Evolutionary conservation across 1,284 basidiomycete genomes (phyloP), one percentile per base, ranked within the genome.

Genomic region (Naganishia albida): DNA sequence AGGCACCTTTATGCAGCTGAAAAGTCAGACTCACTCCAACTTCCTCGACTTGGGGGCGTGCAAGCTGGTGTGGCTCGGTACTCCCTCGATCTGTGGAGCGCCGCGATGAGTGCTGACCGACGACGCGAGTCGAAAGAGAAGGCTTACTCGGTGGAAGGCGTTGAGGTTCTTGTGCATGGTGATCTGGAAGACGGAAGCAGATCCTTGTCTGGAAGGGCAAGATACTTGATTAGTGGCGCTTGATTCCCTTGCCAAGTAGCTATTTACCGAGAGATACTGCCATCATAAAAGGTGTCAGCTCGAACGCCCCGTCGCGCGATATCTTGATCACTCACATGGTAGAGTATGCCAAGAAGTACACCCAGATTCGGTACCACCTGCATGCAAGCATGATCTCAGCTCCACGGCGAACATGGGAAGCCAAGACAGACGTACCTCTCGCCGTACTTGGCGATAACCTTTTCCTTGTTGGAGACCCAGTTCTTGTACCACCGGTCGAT

Each of bases 131-230:
- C 38, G 10, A 23, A 25, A 7, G 10, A n/a, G 13, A 40, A 15
- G 25, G 64, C 71, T 44, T 65, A 82, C 86, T 63, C 94, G 88
- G 77, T 92, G 91, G 82, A 88, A 94, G 2, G 89, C 93, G 77
- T 98, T 98, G 70, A 98, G 80, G 84, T 97, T 97, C 83, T 99
- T 97, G 84, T 97, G 93, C 70, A 94, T 81, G 2, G 93, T 96
- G 74, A 99, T 87, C 82, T 97, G 93, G 88, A 94, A 96, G 50
- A 95, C 88, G 0, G 91, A 90, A 10, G 88, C 86, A 26, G 87
- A 83, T 40, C 93, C 93, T 82, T 96, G 90, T 51, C 91, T 87
- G 66, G 74, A 69, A 63, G 72, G n/a, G 75, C 69, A 48, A 28
- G 52, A 16, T 3, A 72, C 72, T 16, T 75, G 39, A 34, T 44